These are phyloP conservation scores for Aureobasidium sp. DNA, from an alignment of 2,329 filamentous ascomycete species.

Conservation along the genomic window DNA sequence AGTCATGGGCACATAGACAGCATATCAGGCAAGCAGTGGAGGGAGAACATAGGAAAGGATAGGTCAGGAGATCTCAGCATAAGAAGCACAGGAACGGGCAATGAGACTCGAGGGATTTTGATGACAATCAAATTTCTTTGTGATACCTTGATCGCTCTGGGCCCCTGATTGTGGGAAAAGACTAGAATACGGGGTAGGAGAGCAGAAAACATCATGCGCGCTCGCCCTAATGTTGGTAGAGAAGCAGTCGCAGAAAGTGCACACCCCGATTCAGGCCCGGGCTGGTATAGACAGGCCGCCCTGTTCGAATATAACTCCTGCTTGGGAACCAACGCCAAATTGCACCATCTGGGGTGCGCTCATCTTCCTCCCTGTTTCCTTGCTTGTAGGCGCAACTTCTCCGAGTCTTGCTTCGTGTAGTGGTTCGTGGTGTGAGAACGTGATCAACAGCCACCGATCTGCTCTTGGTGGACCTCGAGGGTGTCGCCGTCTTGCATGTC, in stretches of 20 bases:
- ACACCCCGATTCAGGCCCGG: background rate
- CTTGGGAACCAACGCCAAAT: constrained; percentile 1
- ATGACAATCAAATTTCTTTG: background rate
- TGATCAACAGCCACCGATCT: constrained; percentile 64
- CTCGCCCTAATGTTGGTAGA: background rate
- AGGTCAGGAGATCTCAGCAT: background rate
- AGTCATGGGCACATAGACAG: background rate
- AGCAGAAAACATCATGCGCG: background rate
- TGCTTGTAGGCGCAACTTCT: background rate
- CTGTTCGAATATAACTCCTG: background rate
- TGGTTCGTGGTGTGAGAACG: background rate
- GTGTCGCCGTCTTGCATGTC: constrained; percentile 96
- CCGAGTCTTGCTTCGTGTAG: background rate
- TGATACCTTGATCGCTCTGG: background rate
- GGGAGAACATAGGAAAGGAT: background rate
- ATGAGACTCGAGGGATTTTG: background rate
- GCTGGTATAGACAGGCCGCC: constrained; percentile 1
- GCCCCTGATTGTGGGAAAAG: background rate
- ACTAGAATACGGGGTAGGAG: background rate
- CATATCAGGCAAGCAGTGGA: background rate
- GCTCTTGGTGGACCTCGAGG: constrained; percentile 95
- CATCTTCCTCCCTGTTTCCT: background rate
- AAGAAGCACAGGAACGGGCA: background rate
- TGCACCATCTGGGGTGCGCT: background rate
- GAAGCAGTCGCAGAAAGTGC: background rate